Evolutionary conservation across 2,329 filamentous ascomycete genomes (phyloP).

Genomic region (Paraphaeosphaeria sporulosa): DNA sequence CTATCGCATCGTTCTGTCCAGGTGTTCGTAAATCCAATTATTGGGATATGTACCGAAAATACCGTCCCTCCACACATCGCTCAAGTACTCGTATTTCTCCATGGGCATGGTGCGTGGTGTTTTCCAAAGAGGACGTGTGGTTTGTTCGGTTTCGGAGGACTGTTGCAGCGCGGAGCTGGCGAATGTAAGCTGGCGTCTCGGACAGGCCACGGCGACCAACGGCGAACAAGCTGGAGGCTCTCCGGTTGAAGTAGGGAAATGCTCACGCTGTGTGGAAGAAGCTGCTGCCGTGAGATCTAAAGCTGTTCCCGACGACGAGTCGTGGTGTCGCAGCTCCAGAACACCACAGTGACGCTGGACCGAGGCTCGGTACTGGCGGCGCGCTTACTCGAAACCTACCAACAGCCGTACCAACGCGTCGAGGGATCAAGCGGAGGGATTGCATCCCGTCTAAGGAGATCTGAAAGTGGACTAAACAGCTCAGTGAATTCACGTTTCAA

Average conservation of each 20-base stretch:
- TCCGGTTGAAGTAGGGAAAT: conserved; percentile 14
- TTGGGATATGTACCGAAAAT: conserved; percentile 73
- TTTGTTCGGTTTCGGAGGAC: conserved; percentile 19
- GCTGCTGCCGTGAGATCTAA: conserved; percentile 27
- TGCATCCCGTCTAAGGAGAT: background rate
- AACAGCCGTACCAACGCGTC: conserved; percentile 6
- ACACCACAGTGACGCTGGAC: background rate
- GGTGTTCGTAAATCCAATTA: background rate
- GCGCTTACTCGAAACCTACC: conserved; percentile 20
- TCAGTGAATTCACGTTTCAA: too few relatives aligned
- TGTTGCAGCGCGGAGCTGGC: conserved; percentile 5
- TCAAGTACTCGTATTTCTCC: conserved; percentile 77
- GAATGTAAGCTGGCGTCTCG: background rate
- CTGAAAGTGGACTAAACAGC: background rate
- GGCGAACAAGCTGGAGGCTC: background rate
- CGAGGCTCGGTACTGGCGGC: conserved; percentile 21
- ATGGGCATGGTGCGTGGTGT: conserved; percentile 66
- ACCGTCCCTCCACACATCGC: conserved; percentile 83
- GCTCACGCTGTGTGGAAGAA: conserved; percentile 25
- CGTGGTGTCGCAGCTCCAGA: conserved; percentile 28
- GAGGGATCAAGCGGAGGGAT: conserved; percentile 3
- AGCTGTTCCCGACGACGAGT: conserved; percentile 13
- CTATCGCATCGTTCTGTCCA: background rate
- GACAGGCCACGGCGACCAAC: background rate
- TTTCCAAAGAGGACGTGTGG: conserved; percentile 23